A percentile compares a stretch with the other conserved stretches of the same genome.
phyloP scores from a whole-genome alignment of 257 asterid genomes.

The Plectranthus barbatus region DNA sequence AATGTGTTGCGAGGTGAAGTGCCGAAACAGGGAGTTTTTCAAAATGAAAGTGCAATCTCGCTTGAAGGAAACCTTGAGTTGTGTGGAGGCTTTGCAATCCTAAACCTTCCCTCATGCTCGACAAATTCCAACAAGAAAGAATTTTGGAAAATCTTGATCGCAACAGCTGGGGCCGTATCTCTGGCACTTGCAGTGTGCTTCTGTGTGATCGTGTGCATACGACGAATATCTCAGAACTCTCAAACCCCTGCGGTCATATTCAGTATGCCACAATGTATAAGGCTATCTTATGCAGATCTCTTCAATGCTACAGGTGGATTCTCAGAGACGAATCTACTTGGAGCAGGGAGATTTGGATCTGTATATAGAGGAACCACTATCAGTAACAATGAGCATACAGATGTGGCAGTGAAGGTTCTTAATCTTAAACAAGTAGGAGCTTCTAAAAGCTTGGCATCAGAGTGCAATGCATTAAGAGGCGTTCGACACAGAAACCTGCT shows the following conservation, averaged over 20 bases:
- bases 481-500: constrained; percentile 20
- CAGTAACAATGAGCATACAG: background rate
- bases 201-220: background rate
- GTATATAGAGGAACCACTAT: background rate
- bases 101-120: background rate
- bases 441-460: constrained; percentile 16
- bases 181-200: background rate
- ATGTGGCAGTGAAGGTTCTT: constrained; percentile 1
- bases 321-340: background rate
- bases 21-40: background rate
- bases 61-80: background rate
- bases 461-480: constrained; percentile 18
- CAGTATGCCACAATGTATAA: background rate
- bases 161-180: background rate
- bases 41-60: background rate
- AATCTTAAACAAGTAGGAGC: constrained; percentile 16
- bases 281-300: background rate
- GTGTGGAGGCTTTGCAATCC: background rate
- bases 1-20: background rate
- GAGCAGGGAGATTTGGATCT: background rate
- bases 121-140: too few species aligned
- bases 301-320: background rate
- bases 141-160: too few species aligned
- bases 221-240: background rate
- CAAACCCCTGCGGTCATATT: background rate